Evolutionary conservation across 768 basidiomycete genomes (phyloP), one percentile per base, ranked within the genome.

Genomic region (Boletus huronensis): DNA sequence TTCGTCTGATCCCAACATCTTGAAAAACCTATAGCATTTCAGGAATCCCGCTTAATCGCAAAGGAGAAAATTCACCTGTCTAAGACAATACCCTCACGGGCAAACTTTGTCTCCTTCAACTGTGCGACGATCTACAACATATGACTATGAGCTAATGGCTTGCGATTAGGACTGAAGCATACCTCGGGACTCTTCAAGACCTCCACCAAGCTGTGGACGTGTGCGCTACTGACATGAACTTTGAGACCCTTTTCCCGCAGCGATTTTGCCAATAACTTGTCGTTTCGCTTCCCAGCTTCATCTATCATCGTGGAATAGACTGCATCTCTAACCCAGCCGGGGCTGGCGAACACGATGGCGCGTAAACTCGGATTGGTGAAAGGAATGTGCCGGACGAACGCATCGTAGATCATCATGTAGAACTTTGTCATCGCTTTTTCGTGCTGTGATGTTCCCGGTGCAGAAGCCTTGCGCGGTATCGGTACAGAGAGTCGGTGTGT

Each of bases 141-240:
- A 53, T 26, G 19, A 6, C 34, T 28, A 17, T 63, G 26, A 64
- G 48, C 1, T 4, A 25, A 47, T 39, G 35, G 23, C 38, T 35
- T 21, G 7, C 5, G 23, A n/a, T 29, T 3, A 28, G n/a, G 50
- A 53, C 8, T 31, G 6, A 60, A 48, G 63, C 74, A 43, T 58
- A 94, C 95, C 77, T 98, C 94, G 0, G 95, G 94, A 65, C 93
- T 95, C 67, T 95, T 88, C 59, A 99, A 70, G 2, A 96, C 93
- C 64, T 98, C 95, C 13, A 96, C 86, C 42, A 99, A 72, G 61
- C 93, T 94, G 66, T 98, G 97, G 8, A 99, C 94, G 72, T 99
- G 97, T 3, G 93, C 82, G 58, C 92, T 97, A 62, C 79, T 93
- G 50, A 96, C 77, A 65, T 98, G 97, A 19, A 99, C 90, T 62